phyloP scores from a whole-genome alignment of 1,284 basidiomycete species.

The Grifola frondosa region DNA sequence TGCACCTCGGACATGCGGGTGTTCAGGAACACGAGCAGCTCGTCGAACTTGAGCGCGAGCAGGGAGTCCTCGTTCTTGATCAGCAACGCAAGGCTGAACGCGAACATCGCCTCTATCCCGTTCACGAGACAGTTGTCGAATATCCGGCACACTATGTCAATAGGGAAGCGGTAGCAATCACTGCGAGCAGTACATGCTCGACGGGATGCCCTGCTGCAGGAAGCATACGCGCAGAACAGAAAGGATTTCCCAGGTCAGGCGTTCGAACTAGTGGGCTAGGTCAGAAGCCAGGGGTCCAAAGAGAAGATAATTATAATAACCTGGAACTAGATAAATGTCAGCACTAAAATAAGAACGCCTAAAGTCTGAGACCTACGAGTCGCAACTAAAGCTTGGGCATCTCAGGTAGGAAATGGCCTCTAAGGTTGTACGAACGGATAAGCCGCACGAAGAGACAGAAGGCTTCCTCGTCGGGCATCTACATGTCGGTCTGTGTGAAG shows the following conservation, averaged over 20 bases:
- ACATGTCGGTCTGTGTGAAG: conserved; percentile 4
- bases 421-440: conserved; percentile 94
- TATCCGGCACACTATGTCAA: conserved; percentile 91
- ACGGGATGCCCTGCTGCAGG: conserved; percentile 88
- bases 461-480: conserved; percentile 99
- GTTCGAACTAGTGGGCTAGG: conserved; percentile 72
- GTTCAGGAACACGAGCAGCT: conserved; percentile 80
- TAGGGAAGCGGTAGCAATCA: conserved; percentile 97
- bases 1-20: conserved; percentile 81
- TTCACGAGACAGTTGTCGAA: conserved; percentile 93
- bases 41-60: conserved; percentile 81
- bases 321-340: conserved; percentile 41
- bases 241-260: conserved; percentile 86
- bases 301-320: conserved; percentile 24
- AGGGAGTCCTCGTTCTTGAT: conserved; percentile 84
- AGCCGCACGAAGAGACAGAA: conserved; percentile 91
- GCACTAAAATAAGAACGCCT: conserved; percentile 3
- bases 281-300: too few species aligned
- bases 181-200: conserved; percentile 94
- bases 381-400: conserved; percentile 96
- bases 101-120: conserved; percentile 94
- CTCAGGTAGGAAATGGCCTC: conserved; percentile 94
- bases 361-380: conserved; percentile 52
- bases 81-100: conserved; percentile 87
- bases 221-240: conserved; percentile 91